phyloP scores from a whole-genome alignment of 768 basidiomycete genomes.

The Rhizopogon vulgaris region DNA sequence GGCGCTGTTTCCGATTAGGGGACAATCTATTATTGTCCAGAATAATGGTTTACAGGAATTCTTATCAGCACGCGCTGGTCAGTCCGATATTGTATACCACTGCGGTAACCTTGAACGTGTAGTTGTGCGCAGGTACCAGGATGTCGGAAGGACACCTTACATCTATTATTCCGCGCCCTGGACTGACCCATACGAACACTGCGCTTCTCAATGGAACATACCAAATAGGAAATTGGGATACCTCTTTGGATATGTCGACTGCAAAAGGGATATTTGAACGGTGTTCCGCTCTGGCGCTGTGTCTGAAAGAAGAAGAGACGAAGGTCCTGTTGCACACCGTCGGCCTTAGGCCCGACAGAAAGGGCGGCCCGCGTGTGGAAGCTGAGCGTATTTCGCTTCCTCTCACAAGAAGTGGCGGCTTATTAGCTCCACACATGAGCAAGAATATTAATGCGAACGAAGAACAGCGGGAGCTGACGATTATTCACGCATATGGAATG shows the following conservation, averaged over 20 bases:
- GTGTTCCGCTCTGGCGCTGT: constrained; percentile 33
- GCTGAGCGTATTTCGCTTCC: constrained; percentile 34
- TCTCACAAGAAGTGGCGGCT: constrained; percentile 10
- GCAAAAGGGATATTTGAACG: constrained; percentile 43
- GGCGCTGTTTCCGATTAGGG: constrained; percentile 66
- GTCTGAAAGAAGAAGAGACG: constrained; percentile 27
- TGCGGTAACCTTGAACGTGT: not conserved
- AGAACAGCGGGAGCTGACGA: constrained; percentile 18
- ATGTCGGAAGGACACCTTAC: constrained; percentile 25
- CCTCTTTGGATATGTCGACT: constrained; percentile 35
- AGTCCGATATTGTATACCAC: not conserved
- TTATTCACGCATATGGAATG: constrained; percentile 59
- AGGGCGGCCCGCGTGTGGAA: constrained; percentile 54
- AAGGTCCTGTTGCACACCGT: constrained; percentile 49
- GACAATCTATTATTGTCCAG: constrained; percentile 75
- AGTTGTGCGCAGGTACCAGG: not conserved
- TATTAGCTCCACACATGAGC: not conserved
- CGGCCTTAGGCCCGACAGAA: constrained; percentile 49
- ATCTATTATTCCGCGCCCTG: constrained; percentile 61
- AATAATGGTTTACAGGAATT: constrained; percentile 53
- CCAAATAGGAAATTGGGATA: constrained; percentile 43
- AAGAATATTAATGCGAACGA: constrained; percentile 13
- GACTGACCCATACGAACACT: constrained; percentile 31
- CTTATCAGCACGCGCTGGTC: constrained; percentile 21
- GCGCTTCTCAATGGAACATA: constrained; percentile 56